Evolutionary conservation across 75 land plant genomes (phyloP), one percentile per base, ranked within the genome.

Genomic region (Pinus albicaulis): DNA sequence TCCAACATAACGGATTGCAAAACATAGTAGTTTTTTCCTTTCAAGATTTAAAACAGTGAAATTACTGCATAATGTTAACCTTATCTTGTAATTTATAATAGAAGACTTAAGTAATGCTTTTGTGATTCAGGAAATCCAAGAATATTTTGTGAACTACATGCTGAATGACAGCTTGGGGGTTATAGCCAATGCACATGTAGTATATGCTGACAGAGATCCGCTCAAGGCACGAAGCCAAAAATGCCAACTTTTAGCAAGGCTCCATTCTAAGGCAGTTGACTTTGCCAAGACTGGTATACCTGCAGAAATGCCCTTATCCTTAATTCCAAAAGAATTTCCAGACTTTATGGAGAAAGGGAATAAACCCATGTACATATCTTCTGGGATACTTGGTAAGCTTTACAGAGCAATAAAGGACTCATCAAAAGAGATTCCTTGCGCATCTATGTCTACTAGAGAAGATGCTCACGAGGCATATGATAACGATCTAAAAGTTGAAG

Each of bases 261-360:
- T 93, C 72, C 86, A 90, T 41, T 93, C 99, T 7, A 86, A 85
- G 77, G 94, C 99, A 12, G 99, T 96, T 22, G 99, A 96, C 74
- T 96, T 96, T 78, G 92, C 99, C 7, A 93, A 96, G 81, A 91
- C 99, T 0, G 99, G 99, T 11, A 85, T 86, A 25, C 92, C 97
- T 19, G 99, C 99, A 26, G 87, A 90, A 56, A 92, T 96, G 82
- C 99, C 97, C 5, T 53, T 66, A 57, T 70, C 61, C 23, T 75
- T 96, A 13, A 92, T 84, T 65, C 99, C 99, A 31, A 82, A 57
- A 62, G 85, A 86, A 38, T 96, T 85, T 76, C 99, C 99, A 11
- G 99, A 96, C 79, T 96, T 94, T 81, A 92, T 96, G 93, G 94
- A 96, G 82, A 89, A 95, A 60, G 79, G 53, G 58, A 90, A 88